Conservation (phyloP, 75 land plant genomes). For the Chamaecyparis obtusa region DNA sequence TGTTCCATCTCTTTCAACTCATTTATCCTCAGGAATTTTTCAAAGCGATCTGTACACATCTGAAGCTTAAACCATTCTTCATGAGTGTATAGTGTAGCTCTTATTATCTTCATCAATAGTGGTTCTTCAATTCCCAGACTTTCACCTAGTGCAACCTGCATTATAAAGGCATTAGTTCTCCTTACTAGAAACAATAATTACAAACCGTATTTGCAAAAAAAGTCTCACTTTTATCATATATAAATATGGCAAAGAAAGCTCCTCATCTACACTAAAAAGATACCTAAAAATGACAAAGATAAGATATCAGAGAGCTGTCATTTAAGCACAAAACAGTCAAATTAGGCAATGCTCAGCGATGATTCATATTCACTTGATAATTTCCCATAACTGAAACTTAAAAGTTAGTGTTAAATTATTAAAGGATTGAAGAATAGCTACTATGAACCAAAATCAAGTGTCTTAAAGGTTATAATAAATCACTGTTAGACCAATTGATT, state of each 20-base stretch:
- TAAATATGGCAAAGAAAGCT: neutral
- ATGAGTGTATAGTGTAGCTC: constrained; percentile 76
- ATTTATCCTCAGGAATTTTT: constrained; percentile 64
- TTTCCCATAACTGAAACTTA: neutral
- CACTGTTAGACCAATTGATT: neutral
- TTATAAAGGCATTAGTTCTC: neutral
- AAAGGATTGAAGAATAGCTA: neutral
- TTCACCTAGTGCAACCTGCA: constrained; percentile 80
- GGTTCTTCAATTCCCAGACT: constrained; percentile 95
- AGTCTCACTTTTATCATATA: neutral
- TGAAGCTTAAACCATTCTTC: constrained; percentile 96
- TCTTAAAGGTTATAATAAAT: neutral
- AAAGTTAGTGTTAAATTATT: neutral
- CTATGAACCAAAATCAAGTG: neutral
- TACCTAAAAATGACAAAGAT: neutral
- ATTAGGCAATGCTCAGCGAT: neutral
- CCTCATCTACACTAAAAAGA: neutral
- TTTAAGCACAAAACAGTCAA: neutral
- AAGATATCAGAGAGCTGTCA: neutral
- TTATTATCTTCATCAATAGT: constrained; percentile 84
- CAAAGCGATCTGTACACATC: constrained; percentile 92
- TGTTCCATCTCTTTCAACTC: constrained; percentile 60
- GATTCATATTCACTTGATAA: neutral
- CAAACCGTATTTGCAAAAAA: neutral
- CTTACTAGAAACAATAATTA: neutral